Evolutionary conservation across 2,329 filamentous ascomycete species (phyloP), one percentile per base, ranked within the genome.

Genomic region (Scedosporium apiospermum): DNA sequence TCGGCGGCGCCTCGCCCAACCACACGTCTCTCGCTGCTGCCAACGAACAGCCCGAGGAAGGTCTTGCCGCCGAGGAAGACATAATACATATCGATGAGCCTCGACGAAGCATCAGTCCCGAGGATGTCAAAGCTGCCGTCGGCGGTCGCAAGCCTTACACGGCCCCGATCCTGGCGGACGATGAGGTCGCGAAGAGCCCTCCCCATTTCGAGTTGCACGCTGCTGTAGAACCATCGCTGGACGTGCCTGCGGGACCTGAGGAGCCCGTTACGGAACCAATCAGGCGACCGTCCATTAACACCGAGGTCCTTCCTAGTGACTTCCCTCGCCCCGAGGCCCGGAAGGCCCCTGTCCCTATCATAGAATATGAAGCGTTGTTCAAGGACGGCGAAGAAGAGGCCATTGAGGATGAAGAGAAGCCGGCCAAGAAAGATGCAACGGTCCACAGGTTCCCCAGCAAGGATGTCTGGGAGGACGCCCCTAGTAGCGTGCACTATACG

Each of bases 381-480:
- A 88, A 90, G 0, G 92, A 95, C 63, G 89, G 64, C 41, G 63
- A 85, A 63, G 77, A 81, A 62, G 76, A 81, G 27, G 67, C 71
- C 21, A 67, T 68, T 18, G 73, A 76, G 63, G 72, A 76, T 61
- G 72, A 76, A 18, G 71, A 72, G 7, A 69, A 76, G 46, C 62
- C 70, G 57, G 71, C 73, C 51, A 71, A 72, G 26, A 77, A 80
- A 60, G 80, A 81, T 66, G 80, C 85, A 66, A 77, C 82, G 65
- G 84, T 85, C 66, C 88, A 88, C 64, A 75, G 83, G 65, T 99
- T 99, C 75, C 95, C 95, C 1, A 97, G 93, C 73, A 89, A 93
- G 72, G 95, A 99, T 72, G 85, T 98, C 49, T 99, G 95, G 95
- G 95, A 99, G 77, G 96, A 99, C 73, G 88, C 91, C 0, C 95